phyloP scores from a whole-genome alignment of 257 asterid genomes.

The Jaltomata sinuosa region DNA sequence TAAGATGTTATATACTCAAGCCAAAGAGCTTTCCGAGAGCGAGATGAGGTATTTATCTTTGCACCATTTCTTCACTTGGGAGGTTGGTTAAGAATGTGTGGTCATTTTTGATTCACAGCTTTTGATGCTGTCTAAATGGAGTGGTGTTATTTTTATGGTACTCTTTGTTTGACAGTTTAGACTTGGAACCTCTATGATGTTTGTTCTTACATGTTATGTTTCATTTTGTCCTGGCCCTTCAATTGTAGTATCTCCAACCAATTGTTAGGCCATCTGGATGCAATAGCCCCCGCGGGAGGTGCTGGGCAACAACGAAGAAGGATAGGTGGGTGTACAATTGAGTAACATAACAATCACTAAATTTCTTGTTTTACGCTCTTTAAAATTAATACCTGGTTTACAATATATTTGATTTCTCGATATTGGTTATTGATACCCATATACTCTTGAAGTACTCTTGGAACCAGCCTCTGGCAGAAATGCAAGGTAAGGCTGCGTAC shows the following conservation, averaged over 20 bases:
- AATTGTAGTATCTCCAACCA: constrained; percentile 62
- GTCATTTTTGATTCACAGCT: not conserved
- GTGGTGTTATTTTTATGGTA: not conserved
- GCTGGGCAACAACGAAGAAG: constrained; percentile 80
- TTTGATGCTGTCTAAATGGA: not conserved
- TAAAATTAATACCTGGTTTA: not conserved
- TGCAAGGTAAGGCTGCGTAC: too few species aligned
- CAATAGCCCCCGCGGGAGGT: constrained; percentile 67
- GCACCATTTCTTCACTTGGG: not conserved
- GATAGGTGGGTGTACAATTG: constrained; percentile 47
- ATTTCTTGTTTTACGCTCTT: not conserved
- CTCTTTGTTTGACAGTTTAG: constrained; percentile 4
- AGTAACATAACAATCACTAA: not conserved
- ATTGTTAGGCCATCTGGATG: constrained; percentile 69
- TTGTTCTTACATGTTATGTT: constrained; percentile 6
- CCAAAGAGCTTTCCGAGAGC: constrained; percentile 78
- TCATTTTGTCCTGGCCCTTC: not conserved
- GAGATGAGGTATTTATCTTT: constrained; percentile 49
- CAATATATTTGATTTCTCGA: not conserved
- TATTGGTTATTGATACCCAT: not conserved
- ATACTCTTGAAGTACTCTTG: not conserved
- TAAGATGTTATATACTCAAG: constrained; percentile 63
- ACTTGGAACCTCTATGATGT: not conserved
- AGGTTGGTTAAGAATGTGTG: not conserved
- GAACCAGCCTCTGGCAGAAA: too few species aligned